Base-by-base conservation (phyloP, 371 early-diverging fungal genomes). In the Funneliformis caledonium region DNA sequence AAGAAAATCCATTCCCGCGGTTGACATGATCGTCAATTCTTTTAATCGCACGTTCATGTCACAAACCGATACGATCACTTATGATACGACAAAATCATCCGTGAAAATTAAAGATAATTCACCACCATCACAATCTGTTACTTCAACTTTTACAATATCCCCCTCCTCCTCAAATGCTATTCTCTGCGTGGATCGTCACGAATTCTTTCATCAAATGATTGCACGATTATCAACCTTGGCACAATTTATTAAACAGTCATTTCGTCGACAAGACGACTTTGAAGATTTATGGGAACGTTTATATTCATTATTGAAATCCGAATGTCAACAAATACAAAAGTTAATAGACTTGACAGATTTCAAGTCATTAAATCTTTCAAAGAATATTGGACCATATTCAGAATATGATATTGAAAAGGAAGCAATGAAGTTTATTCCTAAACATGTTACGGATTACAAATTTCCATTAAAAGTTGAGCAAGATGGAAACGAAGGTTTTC, bases 401-500 rank as follows among this genome's bases (percentile, higher is more conserved):
- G 19, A n/a, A n/a, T 22, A 72, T 50, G 33, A 52, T 50, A 42
- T 72, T 12, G 80, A 76, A 33, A 69, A 37, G 7, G 69, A 69
- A 43, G 9, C 43, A 43, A 14, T 33, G 11, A 45, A 42, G 8
- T 42, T 69, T 42, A 31, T 72, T 22, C 73, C 73, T 7, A 31
- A 72, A 11, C 73, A 72, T 11, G 52, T 42, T 69, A n/a, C 52
- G 4, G 52, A 50, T 22, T 72, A 47, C 22, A n/a, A 72, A 72
- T 50, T 47, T 33, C 50, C 50, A 26, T 22, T 72, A 31, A 47
- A 72, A 48, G 31, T 72, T 8, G 5, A 22, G 26, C 19, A 72
- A 12, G 73, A 72, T n/a, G 47, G 47, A 26, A 72, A 72, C 8
- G 52, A 72, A n/a, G 73, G 73, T 31, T 72, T 72, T 52, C n/a